Percentiles rank a stretch among this genome's conserved stretches.
phyloP scores from a whole-genome alignment of 306 rosid genomes.

The Quercus ilex region DNA sequence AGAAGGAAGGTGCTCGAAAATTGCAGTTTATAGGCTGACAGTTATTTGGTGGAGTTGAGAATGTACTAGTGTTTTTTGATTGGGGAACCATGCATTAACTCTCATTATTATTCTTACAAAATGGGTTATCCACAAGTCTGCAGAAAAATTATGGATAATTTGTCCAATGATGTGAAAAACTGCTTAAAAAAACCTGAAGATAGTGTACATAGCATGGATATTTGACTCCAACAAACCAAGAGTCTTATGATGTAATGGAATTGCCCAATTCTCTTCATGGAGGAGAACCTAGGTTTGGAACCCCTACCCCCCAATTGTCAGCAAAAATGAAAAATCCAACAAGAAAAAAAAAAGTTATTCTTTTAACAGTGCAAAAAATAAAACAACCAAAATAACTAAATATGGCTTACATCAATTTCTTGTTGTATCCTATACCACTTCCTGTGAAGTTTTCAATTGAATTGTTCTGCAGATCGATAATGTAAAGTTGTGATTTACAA shows the following conservation, averaged over 20 bases:
- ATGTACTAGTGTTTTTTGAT: not conserved
- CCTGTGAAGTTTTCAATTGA: no score
- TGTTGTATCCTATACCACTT: no score
- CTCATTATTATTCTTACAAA: conserved; percentile 13
- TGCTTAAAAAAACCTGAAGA: not conserved
- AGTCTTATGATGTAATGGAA: not conserved
- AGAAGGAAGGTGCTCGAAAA: conserved; percentile 21
- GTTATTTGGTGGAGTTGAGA: not conserved
- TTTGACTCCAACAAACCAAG: not conserved
- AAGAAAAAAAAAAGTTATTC: no score
- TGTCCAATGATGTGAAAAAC: no score
- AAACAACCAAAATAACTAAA: no score
- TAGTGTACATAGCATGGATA: conserved; percentile 5
- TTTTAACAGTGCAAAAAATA: no score
- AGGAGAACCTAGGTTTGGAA: not conserved
- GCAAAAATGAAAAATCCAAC: no score
- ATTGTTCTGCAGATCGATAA: no score
- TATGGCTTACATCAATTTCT: no score
- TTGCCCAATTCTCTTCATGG: conserved; percentile 16
- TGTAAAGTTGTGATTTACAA: no score
- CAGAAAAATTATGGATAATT: not conserved
- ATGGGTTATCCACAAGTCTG: conserved; percentile 29
- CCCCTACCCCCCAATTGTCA: no score
- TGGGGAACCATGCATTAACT: conserved; percentile 25
- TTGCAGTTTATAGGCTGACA: conserved; percentile 1